Evolutionary conservation across 1,284 basidiomycete genomes (phyloP).

Genomic region (Ceratobasidium sp.): DNA sequence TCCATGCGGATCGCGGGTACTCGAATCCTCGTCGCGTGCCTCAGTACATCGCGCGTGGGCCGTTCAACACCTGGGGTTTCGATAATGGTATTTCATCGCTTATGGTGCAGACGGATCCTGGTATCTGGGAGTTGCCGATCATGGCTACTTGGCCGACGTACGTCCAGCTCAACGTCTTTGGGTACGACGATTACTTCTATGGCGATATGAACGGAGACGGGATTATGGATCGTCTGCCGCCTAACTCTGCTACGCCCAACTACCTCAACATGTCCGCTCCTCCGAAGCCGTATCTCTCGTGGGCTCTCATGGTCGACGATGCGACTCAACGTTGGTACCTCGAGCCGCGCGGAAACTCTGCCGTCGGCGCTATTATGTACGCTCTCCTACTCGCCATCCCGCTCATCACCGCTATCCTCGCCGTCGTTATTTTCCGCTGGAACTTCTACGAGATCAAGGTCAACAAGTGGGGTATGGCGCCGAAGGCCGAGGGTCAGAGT

Average conservation of each 20-base stretch:
- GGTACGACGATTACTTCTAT: conserved; percentile 90
- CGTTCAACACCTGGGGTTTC: conserved; percentile 92
- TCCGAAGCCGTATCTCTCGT: conserved; percentile 75
- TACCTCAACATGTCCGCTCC: conserved; percentile 89
- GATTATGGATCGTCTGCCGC: conserved; percentile 88
- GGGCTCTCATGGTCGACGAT: conserved; percentile 86
- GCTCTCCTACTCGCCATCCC: conserved; percentile 85
- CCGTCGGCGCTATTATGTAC: conserved; percentile 86
- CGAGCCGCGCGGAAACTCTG: conserved; percentile 83
- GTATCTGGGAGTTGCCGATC: conserved; percentile 83
- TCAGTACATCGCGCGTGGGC: conserved; percentile 86
- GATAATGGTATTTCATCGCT: conserved; percentile 80
- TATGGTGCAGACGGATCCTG: conserved; percentile 70
- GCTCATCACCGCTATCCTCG: conserved; percentile 83
- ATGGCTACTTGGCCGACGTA: conserved; percentile 90
- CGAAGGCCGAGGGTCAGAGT: conserved; percentile 62
- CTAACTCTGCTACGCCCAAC: conserved; percentile 86
- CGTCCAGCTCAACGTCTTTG: conserved; percentile 89
- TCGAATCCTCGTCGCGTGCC: conserved; percentile 78
- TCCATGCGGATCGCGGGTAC: conserved; percentile 83
- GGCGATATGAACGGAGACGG: conserved; percentile 90
- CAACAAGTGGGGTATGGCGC: conserved; percentile 89
- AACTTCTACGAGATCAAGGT: conserved; percentile 95
- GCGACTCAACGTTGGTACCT: conserved; percentile 80
- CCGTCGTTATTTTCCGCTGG: conserved; percentile 91